Percentiles rank a stretch among this genome's conserved stretches.
These are phyloP conservation scores for Podospora pseudopauciseta DNA, from an alignment of 495 filamentous ascomycete species.

Conservation along the genomic window DNA sequence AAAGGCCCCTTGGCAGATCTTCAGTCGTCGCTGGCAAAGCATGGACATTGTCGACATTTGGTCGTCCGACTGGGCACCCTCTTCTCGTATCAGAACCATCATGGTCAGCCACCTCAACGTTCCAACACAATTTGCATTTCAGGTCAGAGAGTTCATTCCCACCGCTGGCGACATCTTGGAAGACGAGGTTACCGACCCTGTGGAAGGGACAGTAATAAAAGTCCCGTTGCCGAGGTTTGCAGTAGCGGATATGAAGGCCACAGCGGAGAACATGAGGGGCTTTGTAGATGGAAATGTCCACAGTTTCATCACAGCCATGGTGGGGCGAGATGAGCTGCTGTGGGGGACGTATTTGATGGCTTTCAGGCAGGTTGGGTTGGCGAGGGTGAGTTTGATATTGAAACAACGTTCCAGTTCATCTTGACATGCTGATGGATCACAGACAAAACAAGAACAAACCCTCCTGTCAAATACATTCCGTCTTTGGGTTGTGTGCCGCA, in stretches of 20 bases:
- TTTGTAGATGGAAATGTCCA: constrained; percentile 23
- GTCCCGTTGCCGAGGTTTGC: constrained; percentile 22
- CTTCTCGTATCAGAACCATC: constrained; percentile 17
- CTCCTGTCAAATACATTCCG: constrained; percentile 27
- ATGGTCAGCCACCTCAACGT: constrained; percentile 20
- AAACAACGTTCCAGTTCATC: background rate
- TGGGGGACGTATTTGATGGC: constrained; percentile 28
- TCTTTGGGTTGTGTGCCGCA: constrained; percentile 27
- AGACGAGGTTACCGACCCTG: constrained; percentile 23
- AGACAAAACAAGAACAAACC: constrained; percentile 24
- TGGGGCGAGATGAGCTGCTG: constrained; percentile 21
- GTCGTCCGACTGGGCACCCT: constrained; percentile 20
- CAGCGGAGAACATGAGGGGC: constrained; percentile 22
- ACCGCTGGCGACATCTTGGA: constrained; percentile 25
- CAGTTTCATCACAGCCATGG: constrained; percentile 17
- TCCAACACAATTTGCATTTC: constrained; percentile 19
- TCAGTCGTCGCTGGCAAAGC: constrained; percentile 25
- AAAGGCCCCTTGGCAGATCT: constrained; percentile 22
- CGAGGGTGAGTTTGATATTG: constrained; percentile 8
- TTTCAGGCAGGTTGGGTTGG: constrained; percentile 22
- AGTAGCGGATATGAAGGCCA: constrained; percentile 24
- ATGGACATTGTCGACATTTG: constrained; percentile 31
- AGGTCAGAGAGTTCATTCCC: constrained; percentile 24
- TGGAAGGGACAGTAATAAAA: constrained; percentile 11
- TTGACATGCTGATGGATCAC: constrained; percentile 1